A percentile compares a stretch with the other conserved stretches of the same genome.
Evolutionary conservation across 768 basidiomycete genomes (phyloP).

Genomic region (Cystobasidium onofrii): DNA sequence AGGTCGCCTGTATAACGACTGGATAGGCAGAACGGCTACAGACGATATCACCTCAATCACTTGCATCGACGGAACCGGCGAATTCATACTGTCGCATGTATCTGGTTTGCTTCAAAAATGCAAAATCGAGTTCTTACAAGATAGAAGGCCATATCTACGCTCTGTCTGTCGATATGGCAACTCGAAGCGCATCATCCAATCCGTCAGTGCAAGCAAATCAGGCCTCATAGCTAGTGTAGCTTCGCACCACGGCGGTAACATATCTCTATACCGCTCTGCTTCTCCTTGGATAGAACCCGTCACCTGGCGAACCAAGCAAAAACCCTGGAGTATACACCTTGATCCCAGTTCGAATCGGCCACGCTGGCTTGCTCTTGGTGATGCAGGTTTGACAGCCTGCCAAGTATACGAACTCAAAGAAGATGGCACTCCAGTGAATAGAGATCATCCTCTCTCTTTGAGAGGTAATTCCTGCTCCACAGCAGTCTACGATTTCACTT

Average conservation of each 20-base stretch:
- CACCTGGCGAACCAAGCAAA: slow-evolving; percentile 10
- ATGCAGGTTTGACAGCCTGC: slow-evolving; percentile 64
- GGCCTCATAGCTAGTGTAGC: slow-evolving; percentile 18
- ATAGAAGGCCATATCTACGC: background rate
- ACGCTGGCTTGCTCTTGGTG: slow-evolving; percentile 20
- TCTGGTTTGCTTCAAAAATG: slow-evolving; percentile 27
- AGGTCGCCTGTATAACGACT: background rate
- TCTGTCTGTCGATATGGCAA: slow-evolving; percentile 19
- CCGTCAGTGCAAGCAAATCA: background rate
- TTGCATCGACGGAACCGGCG: slow-evolving; percentile 3
- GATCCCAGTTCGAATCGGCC: background rate
- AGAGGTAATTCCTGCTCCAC: slow-evolving; percentile 37
- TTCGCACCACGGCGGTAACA: background rate
- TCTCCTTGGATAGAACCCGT: slow-evolving; percentile 14
- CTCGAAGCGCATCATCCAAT: slow-evolving; percentile 12
- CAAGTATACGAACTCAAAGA: slow-evolving; percentile 72
- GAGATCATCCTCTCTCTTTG: slow-evolving; percentile 51
- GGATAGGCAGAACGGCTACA: slow-evolving; percentile 17
- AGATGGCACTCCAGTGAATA: slow-evolving; percentile 61
- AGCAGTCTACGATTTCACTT: slow-evolving; percentile 66
- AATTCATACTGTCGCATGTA: slow-evolving; percentile 7
- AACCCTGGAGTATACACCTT: background rate
- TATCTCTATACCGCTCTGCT: background rate
- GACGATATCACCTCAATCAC: slow-evolving; percentile 21
- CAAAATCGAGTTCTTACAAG: background rate